Evolutionary conservation across 2,329 filamentous ascomycete genomes (phyloP).

Genomic region (Botrytis sinoallii): DNA sequence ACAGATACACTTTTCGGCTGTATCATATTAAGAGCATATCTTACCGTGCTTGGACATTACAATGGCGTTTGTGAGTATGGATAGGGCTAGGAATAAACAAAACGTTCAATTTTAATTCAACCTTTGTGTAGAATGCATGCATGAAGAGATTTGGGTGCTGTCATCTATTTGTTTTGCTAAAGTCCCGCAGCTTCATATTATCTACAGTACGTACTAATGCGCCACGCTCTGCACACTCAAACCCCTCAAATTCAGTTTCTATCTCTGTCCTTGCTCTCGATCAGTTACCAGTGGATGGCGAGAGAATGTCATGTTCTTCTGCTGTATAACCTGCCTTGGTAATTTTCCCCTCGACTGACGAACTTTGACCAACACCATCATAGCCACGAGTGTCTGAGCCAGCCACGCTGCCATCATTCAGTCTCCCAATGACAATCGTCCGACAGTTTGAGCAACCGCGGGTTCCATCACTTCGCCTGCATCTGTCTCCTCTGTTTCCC

Average conservation of each 20-base stretch:
- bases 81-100: constrained; percentile 18
- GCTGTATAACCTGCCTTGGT: neutral
- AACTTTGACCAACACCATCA: neutral
- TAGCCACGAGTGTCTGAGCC: neutral
- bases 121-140: neutral
- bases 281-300: neutral
- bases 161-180: neutral
- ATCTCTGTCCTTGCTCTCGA: neutral
- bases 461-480: neutral
- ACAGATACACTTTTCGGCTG: constrained; percentile 18
- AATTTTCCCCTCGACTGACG: neutral
- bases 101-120: constrained; percentile 14
- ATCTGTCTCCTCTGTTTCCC: neutral
- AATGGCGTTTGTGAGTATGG: constrained; percentile 21
- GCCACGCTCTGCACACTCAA: neutral
- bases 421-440: neutral
- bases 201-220: neutral
- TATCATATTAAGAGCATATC: constrained; percentile 23
- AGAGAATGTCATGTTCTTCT: neutral
- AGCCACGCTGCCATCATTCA: neutral
- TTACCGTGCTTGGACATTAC: constrained; percentile 18
- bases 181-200: neutral
- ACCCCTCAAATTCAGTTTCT: neutral
- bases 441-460: neutral
- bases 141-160: neutral